Evolutionary conservation across 805 yeast genomes (phyloP).

Genomic region (Wickerhamiella qilinensis): DNA sequence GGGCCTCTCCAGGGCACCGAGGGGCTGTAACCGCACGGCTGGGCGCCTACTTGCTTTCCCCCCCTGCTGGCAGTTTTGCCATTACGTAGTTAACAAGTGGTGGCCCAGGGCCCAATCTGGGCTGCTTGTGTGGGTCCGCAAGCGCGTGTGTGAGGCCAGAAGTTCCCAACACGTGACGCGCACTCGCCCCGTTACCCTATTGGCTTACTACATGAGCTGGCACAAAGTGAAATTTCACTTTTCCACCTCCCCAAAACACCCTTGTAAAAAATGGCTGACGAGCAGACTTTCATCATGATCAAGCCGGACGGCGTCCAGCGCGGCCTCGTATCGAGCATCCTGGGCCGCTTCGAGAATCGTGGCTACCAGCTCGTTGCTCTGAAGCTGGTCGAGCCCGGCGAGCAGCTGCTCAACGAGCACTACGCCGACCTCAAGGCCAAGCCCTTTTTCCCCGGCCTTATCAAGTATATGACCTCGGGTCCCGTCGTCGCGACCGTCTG

Average conservation of each 20-base stretch:
- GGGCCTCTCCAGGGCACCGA: too few species aligned
- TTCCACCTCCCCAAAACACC: neutral
- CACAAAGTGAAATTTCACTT: neutral
- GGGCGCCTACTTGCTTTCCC: too few species aligned
- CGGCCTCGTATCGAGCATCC: constrained; percentile 80
- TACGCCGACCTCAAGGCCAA: constrained; percentile 88
- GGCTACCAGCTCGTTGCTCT: constrained; percentile 96
- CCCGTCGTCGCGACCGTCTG: constrained; percentile 98
- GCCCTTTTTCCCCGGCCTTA: constrained; percentile 96
- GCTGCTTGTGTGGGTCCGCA: too few species aligned
- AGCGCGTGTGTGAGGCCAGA: too few species aligned
- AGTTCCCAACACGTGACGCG: too few species aligned
- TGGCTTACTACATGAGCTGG: neutral
- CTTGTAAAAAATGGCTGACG: constrained; percentile 13
- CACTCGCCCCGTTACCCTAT: too few species aligned
- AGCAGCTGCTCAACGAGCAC: constrained; percentile 77
- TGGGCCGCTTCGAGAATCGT: constrained; percentile 89
- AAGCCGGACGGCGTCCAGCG: constrained; percentile 99
- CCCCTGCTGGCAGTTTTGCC: too few species aligned
- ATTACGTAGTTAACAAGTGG: too few species aligned
- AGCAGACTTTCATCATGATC: constrained; percentile 20
- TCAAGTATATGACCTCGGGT: constrained; percentile 94
- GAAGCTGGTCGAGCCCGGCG: constrained; percentile 79
- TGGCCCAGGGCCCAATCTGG: too few species aligned
- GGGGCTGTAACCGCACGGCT: too few species aligned